Percentiles rank a stretch among this genome's conserved stretches.
Conservation (phyloP, 495 filamentous ascomycete genomes). For the Monascus purpureus region DNA sequence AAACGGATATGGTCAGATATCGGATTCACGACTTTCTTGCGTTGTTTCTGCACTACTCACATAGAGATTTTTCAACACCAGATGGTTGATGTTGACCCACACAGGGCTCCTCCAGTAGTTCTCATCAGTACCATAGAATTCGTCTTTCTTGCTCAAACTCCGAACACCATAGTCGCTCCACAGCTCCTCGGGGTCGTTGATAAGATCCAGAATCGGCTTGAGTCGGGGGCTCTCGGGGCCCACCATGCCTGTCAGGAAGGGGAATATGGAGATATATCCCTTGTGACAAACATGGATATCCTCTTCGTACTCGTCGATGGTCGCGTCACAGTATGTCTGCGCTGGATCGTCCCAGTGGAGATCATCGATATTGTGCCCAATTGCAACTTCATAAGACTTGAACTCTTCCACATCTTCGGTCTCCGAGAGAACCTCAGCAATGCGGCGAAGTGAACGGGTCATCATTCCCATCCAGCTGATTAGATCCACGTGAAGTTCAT, state of each 20-base stretch:
- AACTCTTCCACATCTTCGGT: slow-evolving; percentile 62
- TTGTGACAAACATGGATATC: slow-evolving; percentile 84
- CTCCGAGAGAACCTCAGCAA: slow-evolving; percentile 58
- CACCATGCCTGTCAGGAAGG: slow-evolving; percentile 74
- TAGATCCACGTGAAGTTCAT: slow-evolving; percentile 89
- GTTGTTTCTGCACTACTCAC: slow-evolving; percentile 37
- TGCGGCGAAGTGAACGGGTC: slow-evolving; percentile 63
- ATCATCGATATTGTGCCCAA: slow-evolving; percentile 80
- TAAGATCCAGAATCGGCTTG: slow-evolving; percentile 57
- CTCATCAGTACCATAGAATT: slow-evolving; percentile 76
- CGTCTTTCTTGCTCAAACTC: slow-evolving; percentile 72
- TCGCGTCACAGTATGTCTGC: slow-evolving; percentile 85
- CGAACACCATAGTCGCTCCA: slow-evolving; percentile 79
- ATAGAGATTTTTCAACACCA: slow-evolving; percentile 67
- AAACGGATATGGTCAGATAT: slow-evolving; percentile 8
- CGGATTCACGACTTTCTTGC: slow-evolving; percentile 2
- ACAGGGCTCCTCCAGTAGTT: slow-evolving; percentile 96
- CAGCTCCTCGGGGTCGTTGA: slow-evolving; percentile 69
- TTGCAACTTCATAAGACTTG: slow-evolving; percentile 58
- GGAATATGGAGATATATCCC: slow-evolving; percentile 89
- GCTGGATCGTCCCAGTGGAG: slow-evolving; percentile 77
- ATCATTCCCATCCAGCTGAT: slow-evolving; percentile 96
- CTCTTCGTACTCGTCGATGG: slow-evolving; percentile 91
- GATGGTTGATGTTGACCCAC: slow-evolving; percentile 97
- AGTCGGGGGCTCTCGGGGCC: slow-evolving; percentile 57